A percentile compares a stretch with the other conserved stretches of the same genome.
Conservation (phyloP, 345 rosid species). For the Syzygium jambos region DNA sequence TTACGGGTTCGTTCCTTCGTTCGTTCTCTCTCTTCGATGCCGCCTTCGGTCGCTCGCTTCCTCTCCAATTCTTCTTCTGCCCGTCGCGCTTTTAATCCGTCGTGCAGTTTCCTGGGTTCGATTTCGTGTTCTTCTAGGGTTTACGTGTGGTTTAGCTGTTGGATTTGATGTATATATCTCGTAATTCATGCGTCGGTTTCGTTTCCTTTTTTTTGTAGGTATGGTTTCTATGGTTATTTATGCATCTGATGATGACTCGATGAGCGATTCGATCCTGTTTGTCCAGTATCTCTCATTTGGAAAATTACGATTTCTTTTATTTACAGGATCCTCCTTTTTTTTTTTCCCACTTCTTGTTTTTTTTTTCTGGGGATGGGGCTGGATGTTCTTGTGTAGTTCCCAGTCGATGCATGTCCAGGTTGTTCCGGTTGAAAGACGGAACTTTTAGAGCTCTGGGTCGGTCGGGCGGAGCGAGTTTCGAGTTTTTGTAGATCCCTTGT, state of each 20-base stretch:
- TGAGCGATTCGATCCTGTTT: not conserved
- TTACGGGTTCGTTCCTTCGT: constrained; percentile 24
- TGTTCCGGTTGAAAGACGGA: not conserved
- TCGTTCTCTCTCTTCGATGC: not conserved
- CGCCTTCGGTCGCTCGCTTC: not conserved
- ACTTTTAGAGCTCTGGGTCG: not conserved
- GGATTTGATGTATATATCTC: not conserved
- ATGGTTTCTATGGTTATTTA: constrained; percentile 1
- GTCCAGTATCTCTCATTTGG: not conserved
- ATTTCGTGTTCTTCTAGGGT: not conserved
- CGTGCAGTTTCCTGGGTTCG: not conserved
- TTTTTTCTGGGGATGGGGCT: not conserved
- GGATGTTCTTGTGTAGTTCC: not conserved
- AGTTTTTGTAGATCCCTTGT: not conserved
- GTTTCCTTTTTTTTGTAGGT: constrained; percentile 9
- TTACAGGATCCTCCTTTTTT: not conserved
- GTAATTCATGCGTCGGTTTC: constrained; percentile 4
- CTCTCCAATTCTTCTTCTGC: not conserved
- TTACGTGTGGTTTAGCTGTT: not conserved
- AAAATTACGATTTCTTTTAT: not conserved
- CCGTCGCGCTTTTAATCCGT: too few relatives aligned
- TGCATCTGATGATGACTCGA: constrained; percentile 13
- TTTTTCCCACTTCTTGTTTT: too few relatives aligned
- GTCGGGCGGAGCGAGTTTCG: not conserved
- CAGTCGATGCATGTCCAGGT: not conserved